phyloP scores from a whole-genome alignment of 805 yeast species.

The Scheffersomyces lignosus region DNA sequence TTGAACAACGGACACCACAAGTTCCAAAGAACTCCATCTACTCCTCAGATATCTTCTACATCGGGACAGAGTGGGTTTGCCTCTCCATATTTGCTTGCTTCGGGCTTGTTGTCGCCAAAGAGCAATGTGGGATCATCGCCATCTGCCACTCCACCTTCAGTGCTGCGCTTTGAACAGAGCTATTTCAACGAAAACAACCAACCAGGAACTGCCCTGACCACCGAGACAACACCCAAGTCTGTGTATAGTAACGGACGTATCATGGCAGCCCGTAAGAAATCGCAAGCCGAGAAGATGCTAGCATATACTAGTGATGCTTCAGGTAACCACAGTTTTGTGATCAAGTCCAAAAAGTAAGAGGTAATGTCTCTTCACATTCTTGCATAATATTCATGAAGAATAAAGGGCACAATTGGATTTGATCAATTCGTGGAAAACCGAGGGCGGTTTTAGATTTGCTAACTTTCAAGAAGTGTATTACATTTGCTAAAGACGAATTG shows the following conservation, averaged over 20 bases:
- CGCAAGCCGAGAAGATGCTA: slow-evolving; percentile 32
- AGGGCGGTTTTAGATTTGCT: no score
- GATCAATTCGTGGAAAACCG: no score
- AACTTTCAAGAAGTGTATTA: no score
- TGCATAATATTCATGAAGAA: no score
- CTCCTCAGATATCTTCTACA: slow-evolving; percentile 30
- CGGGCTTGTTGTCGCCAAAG: slow-evolving; percentile 59
- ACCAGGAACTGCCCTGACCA: slow-evolving; percentile 1
- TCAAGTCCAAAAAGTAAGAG: slow-evolving; percentile 31
- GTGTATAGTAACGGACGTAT: slow-evolving; percentile 24
- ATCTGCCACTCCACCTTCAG: slow-evolving; percentile 13
- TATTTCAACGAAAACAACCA: slow-evolving; percentile 14
- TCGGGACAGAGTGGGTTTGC: slow-evolving; percentile 49
- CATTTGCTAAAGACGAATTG: no score
- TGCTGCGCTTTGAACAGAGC: slow-evolving; percentile 9
- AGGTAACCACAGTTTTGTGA: slow-evolving; percentile 36
- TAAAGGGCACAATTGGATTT: no score
- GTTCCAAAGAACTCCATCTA: slow-evolving; percentile 33
- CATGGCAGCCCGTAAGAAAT: slow-evolving; percentile 21
- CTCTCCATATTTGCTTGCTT: slow-evolving; percentile 67
- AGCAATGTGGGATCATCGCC: slow-evolving; percentile 14
- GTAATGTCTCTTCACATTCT: no score
- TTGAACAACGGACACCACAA: slow-evolving; percentile 13
- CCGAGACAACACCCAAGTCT: slow-evolving; percentile 18
- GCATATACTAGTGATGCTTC: slow-evolving; percentile 43